Percentiles rank a stretch among this genome's conserved stretches.
These are phyloP conservation scores for Trichoderma gamsii DNA, from an alignment of 495 filamentous ascomycete species.

Conservation along the genomic window DNA sequence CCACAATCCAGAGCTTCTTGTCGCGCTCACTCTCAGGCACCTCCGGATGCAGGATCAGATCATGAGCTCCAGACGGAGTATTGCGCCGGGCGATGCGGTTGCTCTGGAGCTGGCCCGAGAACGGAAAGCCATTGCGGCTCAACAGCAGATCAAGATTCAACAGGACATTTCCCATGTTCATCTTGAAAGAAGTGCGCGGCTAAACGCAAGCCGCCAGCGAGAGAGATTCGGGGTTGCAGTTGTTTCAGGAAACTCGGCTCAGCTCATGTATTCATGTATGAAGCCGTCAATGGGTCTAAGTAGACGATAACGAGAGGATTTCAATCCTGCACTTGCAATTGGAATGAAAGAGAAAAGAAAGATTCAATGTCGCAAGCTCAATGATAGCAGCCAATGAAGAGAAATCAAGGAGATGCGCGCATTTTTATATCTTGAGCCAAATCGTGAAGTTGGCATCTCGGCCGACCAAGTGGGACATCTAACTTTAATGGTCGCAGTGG, in stretches of 20 bases:
- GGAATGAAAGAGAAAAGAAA: background rate
- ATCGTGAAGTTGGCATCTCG: too few species aligned
- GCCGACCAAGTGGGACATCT: background rate
- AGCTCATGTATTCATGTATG: too few species aligned
- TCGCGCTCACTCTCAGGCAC: background rate
- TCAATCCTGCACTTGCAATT: background rate
- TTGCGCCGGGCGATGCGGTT: slow-evolving; percentile 10
- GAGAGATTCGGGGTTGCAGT: background rate
- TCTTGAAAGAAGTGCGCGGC: background rate
- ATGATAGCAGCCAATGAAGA: background rate
- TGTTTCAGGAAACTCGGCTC: background rate
- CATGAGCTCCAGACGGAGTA: background rate
- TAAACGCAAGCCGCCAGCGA: background rate
- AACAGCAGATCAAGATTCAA: background rate
- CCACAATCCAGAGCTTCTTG: slow-evolving; percentile 2
- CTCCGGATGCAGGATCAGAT: background rate
- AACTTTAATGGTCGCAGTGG: background rate
- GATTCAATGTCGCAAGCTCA: background rate
- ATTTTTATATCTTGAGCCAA: too few species aligned
- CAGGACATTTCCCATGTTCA: background rate
- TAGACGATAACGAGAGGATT: too few species aligned
- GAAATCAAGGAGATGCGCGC: too few species aligned
- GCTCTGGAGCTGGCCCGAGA: background rate
- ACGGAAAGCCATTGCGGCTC: background rate
- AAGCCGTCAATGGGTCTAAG: too few species aligned